Evolutionary conservation across 306 rosid species (phyloP).

Genomic region (Acmispon strigosus): DNA sequence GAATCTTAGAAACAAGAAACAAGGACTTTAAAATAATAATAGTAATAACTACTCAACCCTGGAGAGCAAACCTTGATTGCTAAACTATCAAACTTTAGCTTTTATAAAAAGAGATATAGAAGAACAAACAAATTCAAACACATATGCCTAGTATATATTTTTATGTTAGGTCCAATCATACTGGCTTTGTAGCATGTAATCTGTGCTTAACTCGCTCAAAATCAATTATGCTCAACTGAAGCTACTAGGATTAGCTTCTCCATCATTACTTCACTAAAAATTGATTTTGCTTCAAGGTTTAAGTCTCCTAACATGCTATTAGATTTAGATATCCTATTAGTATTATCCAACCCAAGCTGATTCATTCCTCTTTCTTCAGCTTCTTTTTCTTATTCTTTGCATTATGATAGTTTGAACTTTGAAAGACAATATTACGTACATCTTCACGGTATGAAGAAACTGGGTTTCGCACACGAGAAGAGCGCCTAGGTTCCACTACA

Average conservation of each 20-base stretch:
- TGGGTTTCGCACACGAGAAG: constrained; percentile 44
- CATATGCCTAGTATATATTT: background rate
- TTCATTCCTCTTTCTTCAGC: background rate
- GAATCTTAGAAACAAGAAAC: background rate
- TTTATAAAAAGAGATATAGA: background rate
- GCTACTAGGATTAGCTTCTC: too few relatives aligned
- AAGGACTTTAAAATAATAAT: background rate
- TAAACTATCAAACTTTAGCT: background rate
- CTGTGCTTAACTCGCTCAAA: too few relatives aligned
- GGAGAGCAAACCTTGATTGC: background rate
- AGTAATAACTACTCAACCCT: background rate
- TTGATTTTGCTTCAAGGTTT: too few relatives aligned
- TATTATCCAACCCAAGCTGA: background rate
- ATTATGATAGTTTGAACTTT: background rate
- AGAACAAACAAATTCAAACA: background rate
- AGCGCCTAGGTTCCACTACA: constrained; percentile 48
- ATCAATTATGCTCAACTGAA: too few relatives aligned
- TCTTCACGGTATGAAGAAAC: constrained; percentile 42
- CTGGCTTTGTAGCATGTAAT: background rate
- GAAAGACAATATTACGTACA: constrained; percentile 20
- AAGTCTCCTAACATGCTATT: too few relatives aligned
- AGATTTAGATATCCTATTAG: background rate
- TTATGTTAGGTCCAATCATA: background rate
- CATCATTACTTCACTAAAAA: too few relatives aligned
- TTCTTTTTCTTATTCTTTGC: background rate